phyloP scores from a whole-genome alignment of 768 basidiomycete genomes.

The Lactarius akahatsu region DNA sequence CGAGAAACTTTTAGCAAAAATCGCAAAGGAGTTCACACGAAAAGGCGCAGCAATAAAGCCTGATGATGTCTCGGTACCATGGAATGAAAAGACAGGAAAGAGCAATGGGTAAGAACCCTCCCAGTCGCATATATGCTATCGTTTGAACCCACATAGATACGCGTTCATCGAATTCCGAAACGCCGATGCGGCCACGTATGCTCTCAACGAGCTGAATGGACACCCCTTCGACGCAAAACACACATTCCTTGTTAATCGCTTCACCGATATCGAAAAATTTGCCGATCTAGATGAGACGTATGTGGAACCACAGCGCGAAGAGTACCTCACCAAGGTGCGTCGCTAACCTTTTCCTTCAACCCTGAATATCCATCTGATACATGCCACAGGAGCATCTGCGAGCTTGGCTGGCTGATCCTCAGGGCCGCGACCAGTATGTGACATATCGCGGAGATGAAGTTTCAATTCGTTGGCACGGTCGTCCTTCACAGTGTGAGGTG shows the following conservation, averaged over 20 bases:
- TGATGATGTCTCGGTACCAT: conserved; percentile 83
- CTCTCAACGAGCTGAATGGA: conserved; percentile 65
- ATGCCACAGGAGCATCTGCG: conserved; percentile 81
- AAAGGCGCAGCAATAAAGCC: conserved; percentile 76
- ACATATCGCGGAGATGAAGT: conserved; percentile 50
- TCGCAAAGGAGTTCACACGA: conserved; percentile 80
- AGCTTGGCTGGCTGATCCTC: conserved; percentile 90
- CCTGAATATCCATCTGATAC: not conserved
- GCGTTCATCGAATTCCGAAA: conserved; percentile 78
- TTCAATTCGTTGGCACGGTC: conserved; percentile 87
- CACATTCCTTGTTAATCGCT: conserved; percentile 80
- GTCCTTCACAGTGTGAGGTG: conserved; percentile 86
- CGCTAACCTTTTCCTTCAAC: conserved; percentile 2
- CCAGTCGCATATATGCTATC: not conserved
- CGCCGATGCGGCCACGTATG: conserved; percentile 66
- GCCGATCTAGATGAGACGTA: conserved; percentile 75
- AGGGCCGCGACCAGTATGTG: conserved; percentile 94
- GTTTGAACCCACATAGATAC: conserved; percentile 48
- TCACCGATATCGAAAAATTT: conserved; percentile 87
- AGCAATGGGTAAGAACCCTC: conserved; percentile 80
- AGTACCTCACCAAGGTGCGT: conserved; percentile 71
- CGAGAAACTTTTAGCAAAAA: conserved; percentile 75
- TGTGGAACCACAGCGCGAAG: conserved; percentile 68
- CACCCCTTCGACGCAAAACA: conserved; percentile 87
- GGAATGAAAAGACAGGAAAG: conserved; percentile 78